Base-by-base conservation (phyloP, 768 basidiomycete genomes). In the Hypholoma sublateritium region DNA sequence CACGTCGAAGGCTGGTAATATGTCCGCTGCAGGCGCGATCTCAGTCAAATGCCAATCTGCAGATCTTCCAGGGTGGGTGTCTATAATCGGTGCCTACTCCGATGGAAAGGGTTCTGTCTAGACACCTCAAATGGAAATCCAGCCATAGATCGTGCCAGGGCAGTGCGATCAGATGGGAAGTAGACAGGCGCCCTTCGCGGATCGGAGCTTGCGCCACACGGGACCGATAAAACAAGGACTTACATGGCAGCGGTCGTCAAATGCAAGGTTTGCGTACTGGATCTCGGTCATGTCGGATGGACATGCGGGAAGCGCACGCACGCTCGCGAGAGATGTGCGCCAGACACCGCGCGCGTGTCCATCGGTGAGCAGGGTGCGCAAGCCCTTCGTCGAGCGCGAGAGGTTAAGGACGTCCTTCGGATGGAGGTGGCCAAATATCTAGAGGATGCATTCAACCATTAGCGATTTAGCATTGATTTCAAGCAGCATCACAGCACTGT, bases 351-450 rank as follows among this genome's bases (percentile, higher is more conserved):
- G 71, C 60, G 66, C 62, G 53, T 62, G 69, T 13, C 55, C 73
- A 39, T 55, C 62, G 59, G 77, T 70, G 14, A 83, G 74, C 5
- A 82, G 67, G 2, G 54, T 59, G 13, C 79, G 75, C 48, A 83
- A 66, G 17, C 64, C 32, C 57, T 69, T 78, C 12, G 75, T 74
- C 5, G 77, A 76, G 14, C 80, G 74, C 14, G 80, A 67, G 17
- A 83, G 72, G 48, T 65, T 70, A 21, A 83, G 72, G 14, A 83
- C 69, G 62, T 82, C 80, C n/a, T 65, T 35, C 3, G 80, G 79
- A 36, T 70, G 67, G 5, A 83, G 62, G 50, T 77, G 72, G 32
- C 65, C 65, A 53, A 80, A 77, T 51, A 83, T 76, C 79, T 83
- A 25, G 21, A 41, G 39, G 16, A 22, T n/a, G 11, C 6, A 47